A percentile compares a stretch with the other conserved stretches of the same genome.
phyloP scores from a whole-genome alignment of 2,329 filamentous ascomycete species.

The Teratosphaeria epicoccoides region DNA sequence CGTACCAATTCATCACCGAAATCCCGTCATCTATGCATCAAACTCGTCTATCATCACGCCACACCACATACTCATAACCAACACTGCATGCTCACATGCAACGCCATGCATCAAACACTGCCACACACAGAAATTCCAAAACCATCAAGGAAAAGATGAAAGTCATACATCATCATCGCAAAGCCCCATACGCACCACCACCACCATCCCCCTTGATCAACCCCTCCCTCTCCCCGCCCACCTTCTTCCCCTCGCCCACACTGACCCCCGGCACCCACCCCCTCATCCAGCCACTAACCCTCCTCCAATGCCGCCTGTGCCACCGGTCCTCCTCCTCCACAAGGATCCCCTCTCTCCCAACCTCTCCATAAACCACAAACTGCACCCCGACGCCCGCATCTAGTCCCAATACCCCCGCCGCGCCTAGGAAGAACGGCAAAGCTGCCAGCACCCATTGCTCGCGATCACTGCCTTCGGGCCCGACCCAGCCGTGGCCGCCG shows the following conservation, averaged over 20 bases:
- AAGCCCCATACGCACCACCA: slow-evolving; percentile 14
- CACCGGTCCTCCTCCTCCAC: slow-evolving; percentile 35
- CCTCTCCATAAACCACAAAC: slow-evolving; percentile 47
- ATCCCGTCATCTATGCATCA: too few species aligned
- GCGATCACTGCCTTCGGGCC: slow-evolving; percentile 43
- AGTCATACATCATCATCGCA: background rate
- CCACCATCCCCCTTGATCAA: slow-evolving; percentile 6
- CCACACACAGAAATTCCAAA: background rate
- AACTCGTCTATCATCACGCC: background rate
- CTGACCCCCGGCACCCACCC: slow-evolving; percentile 50
- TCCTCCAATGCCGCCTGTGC: slow-evolving; percentile 39
- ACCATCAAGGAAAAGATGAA: background rate
- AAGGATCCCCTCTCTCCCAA: slow-evolving; percentile 33
- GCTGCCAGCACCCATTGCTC: slow-evolving; percentile 48
- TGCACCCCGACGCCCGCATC: slow-evolving; percentile 54
- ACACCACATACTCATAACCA: background rate
- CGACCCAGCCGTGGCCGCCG: slow-evolving; percentile 48
- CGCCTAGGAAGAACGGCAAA: slow-evolving; percentile 55
- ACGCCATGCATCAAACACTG: background rate
- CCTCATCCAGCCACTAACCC: slow-evolving; percentile 54
- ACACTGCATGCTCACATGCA: background rate
- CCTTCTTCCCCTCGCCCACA: slow-evolving; percentile 26
- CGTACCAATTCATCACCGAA: too few species aligned
- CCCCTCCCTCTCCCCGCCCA: slow-evolving; percentile 9
- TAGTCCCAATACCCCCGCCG: slow-evolving; percentile 52